A percentile compares a stretch with the other conserved stretches of the same genome.
Evolutionary conservation across 306 rosid genomes (phyloP).

Genomic region (Sicyos baderoa): DNA sequence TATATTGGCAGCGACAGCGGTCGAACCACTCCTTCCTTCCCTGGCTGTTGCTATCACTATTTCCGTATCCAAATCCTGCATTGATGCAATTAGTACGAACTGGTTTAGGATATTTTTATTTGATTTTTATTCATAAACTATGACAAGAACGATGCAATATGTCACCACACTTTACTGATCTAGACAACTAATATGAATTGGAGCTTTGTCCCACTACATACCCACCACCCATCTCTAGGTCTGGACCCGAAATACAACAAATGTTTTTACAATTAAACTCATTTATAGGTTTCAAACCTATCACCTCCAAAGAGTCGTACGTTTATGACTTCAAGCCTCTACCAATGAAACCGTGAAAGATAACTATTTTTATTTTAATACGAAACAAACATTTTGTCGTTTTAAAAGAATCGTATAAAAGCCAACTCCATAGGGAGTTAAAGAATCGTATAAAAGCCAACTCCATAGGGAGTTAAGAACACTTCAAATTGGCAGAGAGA

Average conservation of each 20-base stretch:
- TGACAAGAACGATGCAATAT: not conserved
- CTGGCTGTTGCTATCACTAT: constrained; percentile 65
- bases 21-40: constrained; percentile 42
- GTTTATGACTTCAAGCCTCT: no score
- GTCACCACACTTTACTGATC: not conserved
- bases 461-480: not conserved
- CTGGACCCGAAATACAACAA: no score
- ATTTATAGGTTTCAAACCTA: no score
- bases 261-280: no score
- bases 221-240: no score
- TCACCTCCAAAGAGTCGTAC: no score
- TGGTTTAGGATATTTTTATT: not conserved
- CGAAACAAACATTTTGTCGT: not conserved
- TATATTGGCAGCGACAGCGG: constrained; percentile 77
- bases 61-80: constrained; percentile 95
- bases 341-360: no score
- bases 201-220: no score
- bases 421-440: constrained; percentile 1
- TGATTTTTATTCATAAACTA: not conserved
- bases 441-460: no score
- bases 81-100: constrained; percentile 1
- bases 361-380: not conserved
- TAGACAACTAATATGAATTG: not conserved
- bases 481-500: not conserved
- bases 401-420: not conserved